These are phyloP conservation scores for Deuterostichococcus epilithicus DNA, from an alignment of 139 green algal species.

Conservation along the genomic window DNA sequence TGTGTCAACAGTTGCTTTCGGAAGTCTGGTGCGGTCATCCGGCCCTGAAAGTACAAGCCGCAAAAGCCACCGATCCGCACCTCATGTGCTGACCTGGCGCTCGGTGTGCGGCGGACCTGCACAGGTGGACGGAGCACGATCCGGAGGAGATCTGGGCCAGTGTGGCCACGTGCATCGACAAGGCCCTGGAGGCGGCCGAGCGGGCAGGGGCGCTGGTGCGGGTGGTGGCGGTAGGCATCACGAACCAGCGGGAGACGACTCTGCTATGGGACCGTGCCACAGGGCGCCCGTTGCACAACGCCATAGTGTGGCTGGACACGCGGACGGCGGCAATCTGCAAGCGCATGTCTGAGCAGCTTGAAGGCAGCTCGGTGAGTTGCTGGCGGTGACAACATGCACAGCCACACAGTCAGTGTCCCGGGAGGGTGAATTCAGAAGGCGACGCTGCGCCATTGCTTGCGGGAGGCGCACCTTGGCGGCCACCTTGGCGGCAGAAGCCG, in stretches of 20 bases:
- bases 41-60: too few species aligned
- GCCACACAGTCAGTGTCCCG: too few species aligned
- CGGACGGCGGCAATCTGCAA: slow-evolving; percentile 65
- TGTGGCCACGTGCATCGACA: slow-evolving; percentile 58
- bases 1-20: too few species aligned
- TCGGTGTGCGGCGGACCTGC: background rate
- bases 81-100: too few species aligned
- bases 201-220: background rate
- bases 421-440: too few species aligned
- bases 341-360: slow-evolving; percentile 23
- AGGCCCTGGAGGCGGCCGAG: slow-evolving; percentile 41
- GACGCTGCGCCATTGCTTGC: too few species aligned
- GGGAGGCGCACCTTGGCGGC: too few species aligned
- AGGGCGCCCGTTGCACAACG: slow-evolving; percentile 83
- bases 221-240: slow-evolving; percentile 76
- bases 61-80: too few species aligned
- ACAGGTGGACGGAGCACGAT: slow-evolving; percentile 94
- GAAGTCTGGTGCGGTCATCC: too few species aligned
- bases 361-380: slow-evolving; percentile 22
- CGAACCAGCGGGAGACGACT: slow-evolving; percentile 93
- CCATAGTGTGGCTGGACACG: slow-evolving; percentile 94
- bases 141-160: slow-evolving; percentile 73
- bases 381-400: background rate
- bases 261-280: slow-evolving; percentile 79
- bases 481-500: too few species aligned